Evolutionary conservation across 352 stramenopile genomes (phyloP), one percentile per base, ranked within the genome.

Genomic region (Phytophthora quininea): DNA sequence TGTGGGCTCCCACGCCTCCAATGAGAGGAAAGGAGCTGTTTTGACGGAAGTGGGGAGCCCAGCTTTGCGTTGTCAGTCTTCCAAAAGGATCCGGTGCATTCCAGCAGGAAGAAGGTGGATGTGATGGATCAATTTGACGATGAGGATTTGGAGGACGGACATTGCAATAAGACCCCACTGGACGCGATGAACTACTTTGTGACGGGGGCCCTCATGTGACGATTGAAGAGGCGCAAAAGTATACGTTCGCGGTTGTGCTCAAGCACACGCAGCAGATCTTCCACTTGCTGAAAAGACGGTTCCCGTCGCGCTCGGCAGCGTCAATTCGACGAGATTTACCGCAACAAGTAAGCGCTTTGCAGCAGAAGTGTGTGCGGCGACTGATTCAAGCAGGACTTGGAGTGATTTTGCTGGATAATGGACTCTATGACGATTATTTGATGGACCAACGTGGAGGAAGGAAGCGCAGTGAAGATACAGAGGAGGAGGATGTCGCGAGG

Each of bases 171-270:
- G 27, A 73, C 64, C 10, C 62, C 58, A 6, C 14, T 64, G 42
- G 55, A 84, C 27, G 59, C 59, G 10, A 64, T 77, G 62, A 67
- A 72, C 7, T 73, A 67, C 35, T 77, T 73, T 40, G 57, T 80
- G 12, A 65, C 73, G 12, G 76, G 77, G 7, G 70, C 78, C 0
- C 86, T 3, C 86, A 94, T 45, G 77, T 94, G 56, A 91, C 84
- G 1, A 92, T 96, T 40, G 82, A 96, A 35, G 88, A 96, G 69
- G 79, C 85, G 51, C 88, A 96, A 54, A 94, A 94, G 73, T 96
- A 96, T 67, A 96, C 88, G 32, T 96, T 96, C 63, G 86, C 88
- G 3, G 82, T 96, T 46, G 79, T 96, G n/a, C 67, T 96, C 2
- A 86, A 89, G 57, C 85, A 94, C 69, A 93, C 86, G 35, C 71